Conservation (phyloP, 805 yeast genomes). For the Pichia deserticola region DNA sequence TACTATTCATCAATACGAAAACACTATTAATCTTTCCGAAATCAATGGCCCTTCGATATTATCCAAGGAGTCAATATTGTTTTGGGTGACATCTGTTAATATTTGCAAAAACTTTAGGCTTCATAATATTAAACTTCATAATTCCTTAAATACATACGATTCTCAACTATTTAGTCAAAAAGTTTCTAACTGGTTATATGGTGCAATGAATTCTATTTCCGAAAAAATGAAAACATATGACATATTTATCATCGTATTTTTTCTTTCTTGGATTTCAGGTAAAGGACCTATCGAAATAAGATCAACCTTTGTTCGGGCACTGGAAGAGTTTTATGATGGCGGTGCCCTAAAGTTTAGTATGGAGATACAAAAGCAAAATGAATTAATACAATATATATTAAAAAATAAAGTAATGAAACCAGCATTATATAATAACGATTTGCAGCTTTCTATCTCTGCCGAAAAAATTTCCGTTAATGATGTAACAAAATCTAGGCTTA, state of each 20-base stretch:
- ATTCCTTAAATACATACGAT: conserved; percentile 5
- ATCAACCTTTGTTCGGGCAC: background rate
- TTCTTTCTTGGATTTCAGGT: conserved; percentile 12
- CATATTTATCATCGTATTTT: background rate
- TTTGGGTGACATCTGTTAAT: conserved; percentile 44
- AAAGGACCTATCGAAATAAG: background rate
- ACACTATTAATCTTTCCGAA: conserved; percentile 46
- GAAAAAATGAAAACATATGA: background rate
- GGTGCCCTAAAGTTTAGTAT: background rate
- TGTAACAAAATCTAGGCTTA: background rate
- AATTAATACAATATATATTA: conserved; percentile 1
- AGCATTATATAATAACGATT: background rate
- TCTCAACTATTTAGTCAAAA: conserved; percentile 19
- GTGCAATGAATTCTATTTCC: conserved; percentile 4
- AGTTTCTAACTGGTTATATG: conserved; percentile 41
- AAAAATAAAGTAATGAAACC: background rate
- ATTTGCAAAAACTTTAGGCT: conserved; percentile 31
- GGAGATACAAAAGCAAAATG: background rate
- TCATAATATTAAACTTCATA: conserved; percentile 22
- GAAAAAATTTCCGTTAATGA: background rate
- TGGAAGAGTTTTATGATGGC: background rate
- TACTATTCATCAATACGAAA: conserved; percentile 39
- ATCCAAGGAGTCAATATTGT: conserved; percentile 38
- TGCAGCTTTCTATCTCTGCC: background rate
- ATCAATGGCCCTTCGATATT: conserved; percentile 52